phyloP scores from a whole-genome alignment of 2,329 filamentous ascomycete species.

The Aureobasidium leucospermi region DNA sequence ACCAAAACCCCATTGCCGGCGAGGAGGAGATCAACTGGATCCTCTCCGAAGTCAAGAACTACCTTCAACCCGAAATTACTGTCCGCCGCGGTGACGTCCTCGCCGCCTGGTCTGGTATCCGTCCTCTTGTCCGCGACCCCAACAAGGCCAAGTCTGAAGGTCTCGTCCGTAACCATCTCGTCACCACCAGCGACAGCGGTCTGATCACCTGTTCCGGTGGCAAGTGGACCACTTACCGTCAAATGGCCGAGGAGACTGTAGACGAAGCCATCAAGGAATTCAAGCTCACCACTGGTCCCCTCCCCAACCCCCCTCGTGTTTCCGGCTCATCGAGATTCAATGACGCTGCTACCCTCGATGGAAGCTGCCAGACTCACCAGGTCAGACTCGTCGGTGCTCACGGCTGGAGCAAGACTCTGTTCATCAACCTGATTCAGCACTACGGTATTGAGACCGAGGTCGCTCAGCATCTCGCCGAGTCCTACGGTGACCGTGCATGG shows the following conservation, averaged over 20 bases:
- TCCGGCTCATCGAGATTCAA: constrained; percentile 63
- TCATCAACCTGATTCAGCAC: constrained; percentile 92
- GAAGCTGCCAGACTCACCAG: constrained; percentile 74
- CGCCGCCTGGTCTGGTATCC: constrained; percentile 82
- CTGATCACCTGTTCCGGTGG: constrained; percentile 80
- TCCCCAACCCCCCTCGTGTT: constrained; percentile 53
- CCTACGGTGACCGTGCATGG: constrained; percentile 91
- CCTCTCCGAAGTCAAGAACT: constrained; percentile 71
- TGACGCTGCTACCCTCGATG: constrained; percentile 63
- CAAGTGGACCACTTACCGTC: constrained; percentile 89
- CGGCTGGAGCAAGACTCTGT: constrained; percentile 81
- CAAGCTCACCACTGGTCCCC: constrained; percentile 50
- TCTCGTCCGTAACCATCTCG: constrained; percentile 77
- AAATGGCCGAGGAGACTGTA: constrained; percentile 87
- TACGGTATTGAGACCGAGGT: constrained; percentile 89
- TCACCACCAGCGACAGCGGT: constrained; percentile 71
- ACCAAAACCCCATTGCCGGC: constrained; percentile 65
- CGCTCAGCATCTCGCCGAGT: constrained; percentile 76
- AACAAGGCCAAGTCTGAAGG: constrained; percentile 81
- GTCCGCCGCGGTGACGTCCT: constrained; percentile 81
- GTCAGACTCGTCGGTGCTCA: constrained; percentile 77
- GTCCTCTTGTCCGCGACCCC: constrained; percentile 78
- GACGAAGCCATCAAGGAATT: constrained; percentile 70
- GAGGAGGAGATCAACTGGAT: constrained; percentile 88
- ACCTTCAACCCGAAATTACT: constrained; percentile 76